Base-by-base conservation (phyloP, 2,329 filamentous ascomycete genomes). In the Epichloe sibirici region DNA sequence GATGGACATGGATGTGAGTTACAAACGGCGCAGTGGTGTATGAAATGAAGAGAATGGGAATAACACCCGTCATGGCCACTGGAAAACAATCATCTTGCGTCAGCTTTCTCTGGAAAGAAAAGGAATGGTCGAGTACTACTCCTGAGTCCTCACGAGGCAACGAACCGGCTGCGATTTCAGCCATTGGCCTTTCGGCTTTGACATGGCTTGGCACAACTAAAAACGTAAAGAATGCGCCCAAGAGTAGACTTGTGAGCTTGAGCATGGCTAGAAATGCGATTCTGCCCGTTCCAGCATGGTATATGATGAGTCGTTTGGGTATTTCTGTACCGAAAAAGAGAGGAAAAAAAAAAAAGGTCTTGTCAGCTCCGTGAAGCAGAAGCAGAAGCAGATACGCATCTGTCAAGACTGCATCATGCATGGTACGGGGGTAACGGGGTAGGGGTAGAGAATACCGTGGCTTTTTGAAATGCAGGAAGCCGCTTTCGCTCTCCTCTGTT, bases 21-120 rank as follows among this genome's bases (percentile, higher is more conserved):
- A 91, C 86, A 62, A 86, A 87, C 3, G 88, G 85, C 0, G 79
- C 74, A 2, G 83, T 81, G 46, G 77, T 77, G 64, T 82, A 85
- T 38, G 77, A 72, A 23, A 88, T 74, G 61, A 83, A 79, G 38
- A 80, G 53, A 59, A 89, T 70, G 3, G 88, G 88, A 8, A 86
- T 66, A 39, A 83, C 64, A 58, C 84, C 81, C 56, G 76, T 80
- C 49, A 79, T 61, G 47, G 78, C 68, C 53, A 82, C 81, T 85
- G 57, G 2, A 42, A 7, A 15, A 28, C 13, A 35, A 35, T 23
- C 0, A 31, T 31, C 28, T 31, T 5, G 40, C 9, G 17, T 43
- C 7, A 17, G 17, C 40, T 2, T 23, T 9, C n/a, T 17, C 9
- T 5, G 7, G n/a, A 45, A 23, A 45, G n/a, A 45, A 7, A 6